Evolutionary conservation across 306 rosid species (phyloP), one percentile per base, ranked within the genome.

Genomic region (Gleditsia sinensis): DNA sequence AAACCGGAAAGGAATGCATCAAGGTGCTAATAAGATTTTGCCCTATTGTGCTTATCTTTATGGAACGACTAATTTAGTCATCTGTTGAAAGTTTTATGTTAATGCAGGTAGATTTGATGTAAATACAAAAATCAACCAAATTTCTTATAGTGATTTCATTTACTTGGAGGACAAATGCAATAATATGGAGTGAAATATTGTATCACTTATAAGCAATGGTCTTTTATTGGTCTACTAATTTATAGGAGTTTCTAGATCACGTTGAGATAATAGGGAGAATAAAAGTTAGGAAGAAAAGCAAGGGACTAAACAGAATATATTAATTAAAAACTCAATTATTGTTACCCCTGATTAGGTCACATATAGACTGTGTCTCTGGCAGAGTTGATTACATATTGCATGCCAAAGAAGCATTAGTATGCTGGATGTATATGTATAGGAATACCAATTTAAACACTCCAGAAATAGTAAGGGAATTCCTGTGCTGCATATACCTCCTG

Each of bases 1-100:
- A 87, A 61, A 95, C 99, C 3, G 99, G 98, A 86, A 95, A 92
- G 90, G 99, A 95, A 85, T 95, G 99, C 84, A 95, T 95, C 83
- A 95, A 95, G 99, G 99, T 95, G 65, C 67, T 71, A 28, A 37
- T 51, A 27, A 62, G 40, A 65, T 71, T 67, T 80, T 67, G 23
- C 32, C 17, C 43, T 45, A 27, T 49, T 12, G 23, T 11, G 32
- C 10, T 24, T 64, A 46, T 75, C 42, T 39, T 12, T 53, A 46
- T 77, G 10, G 10, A 55, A 30, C 56, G 68, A 58, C 48, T 3
- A 2, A 7, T 32, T n/a, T 7, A 36, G 56, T 74, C 37, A 19
- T 63, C 56, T 24, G 50, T 61, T 45, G 62, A 56, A 67, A 17
- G 57, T 39, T 30, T 73, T 62, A 6, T 43, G 43, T 70, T 60